Conservation (phyloP, 2,329 filamentous ascomycete species). For the Rutstroemia sydowiana region DNA sequence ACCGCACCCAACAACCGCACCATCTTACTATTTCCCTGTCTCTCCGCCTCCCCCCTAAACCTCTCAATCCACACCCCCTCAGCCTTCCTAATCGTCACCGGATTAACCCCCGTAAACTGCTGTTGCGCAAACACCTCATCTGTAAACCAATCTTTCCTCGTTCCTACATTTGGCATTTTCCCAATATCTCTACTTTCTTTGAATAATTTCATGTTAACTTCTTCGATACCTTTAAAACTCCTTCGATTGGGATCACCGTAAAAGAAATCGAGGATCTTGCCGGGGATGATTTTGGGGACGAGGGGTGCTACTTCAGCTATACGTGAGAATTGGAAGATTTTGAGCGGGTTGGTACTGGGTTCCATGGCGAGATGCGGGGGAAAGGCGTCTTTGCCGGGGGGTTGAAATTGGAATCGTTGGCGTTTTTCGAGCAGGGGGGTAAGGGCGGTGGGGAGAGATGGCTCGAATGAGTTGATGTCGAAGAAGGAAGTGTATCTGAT, state of each 20-base stretch:
- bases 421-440: not conserved
- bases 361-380: slow-evolving; percentile 3
- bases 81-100: slow-evolving; percentile 18
- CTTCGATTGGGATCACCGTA: slow-evolving; percentile 5
- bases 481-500: slow-evolving; percentile 5
- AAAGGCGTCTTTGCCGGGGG: slow-evolving; percentile 1
- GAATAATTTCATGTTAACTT: not conserved
- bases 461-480: slow-evolving; percentile 3
- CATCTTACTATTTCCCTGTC: not conserved
- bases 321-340: slow-evolving; percentile 4
- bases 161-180: slow-evolving; percentile 11
- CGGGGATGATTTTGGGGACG: slow-evolving; percentile 2
- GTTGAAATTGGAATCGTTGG: slow-evolving; percentile 6
- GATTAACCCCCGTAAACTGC: slow-evolving; percentile 34
- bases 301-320: not conserved
- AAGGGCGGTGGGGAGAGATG: not conserved
- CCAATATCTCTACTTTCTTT: slow-evolving; percentile 5
- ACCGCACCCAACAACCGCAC: slow-evolving; percentile 11
- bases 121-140: slow-evolving; percentile 36
- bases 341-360: not conserved
- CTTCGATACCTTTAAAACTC: not conserved
- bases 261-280: slow-evolving; percentile 1
- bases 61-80: slow-evolving; percentile 15
- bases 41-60: slow-evolving; percentile 10
- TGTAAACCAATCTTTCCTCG: slow-evolving; percentile 20